Percentiles rank a stretch among this genome's conserved stretches.
phyloP scores from a whole-genome alignment of 768 basidiomycete genomes.

The Mycena olivaceomarginata region DNA sequence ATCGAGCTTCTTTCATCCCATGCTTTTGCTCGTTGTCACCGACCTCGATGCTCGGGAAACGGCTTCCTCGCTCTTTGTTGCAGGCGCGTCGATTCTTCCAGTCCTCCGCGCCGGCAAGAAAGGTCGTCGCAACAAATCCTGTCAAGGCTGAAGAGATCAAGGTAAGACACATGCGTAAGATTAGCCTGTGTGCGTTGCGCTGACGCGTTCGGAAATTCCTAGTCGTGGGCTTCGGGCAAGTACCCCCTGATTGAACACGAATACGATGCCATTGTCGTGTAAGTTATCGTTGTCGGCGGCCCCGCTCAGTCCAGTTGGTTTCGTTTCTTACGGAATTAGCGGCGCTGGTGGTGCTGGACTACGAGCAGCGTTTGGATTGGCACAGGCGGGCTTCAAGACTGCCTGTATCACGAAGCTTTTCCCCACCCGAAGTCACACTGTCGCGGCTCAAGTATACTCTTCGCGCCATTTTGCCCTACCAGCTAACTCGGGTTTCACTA shows the following conservation, averaged over 20 bases:
- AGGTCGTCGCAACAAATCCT: constrained; percentile 82
- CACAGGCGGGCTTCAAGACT: constrained; percentile 98
- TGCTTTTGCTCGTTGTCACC: constrained; percentile 42
- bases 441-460: constrained; percentile 90
- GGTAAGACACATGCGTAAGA: constrained; percentile 61
- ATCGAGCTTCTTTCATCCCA: no score
- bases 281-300: constrained; percentile 57
- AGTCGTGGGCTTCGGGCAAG: constrained; percentile 90
- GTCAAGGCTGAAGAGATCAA: constrained; percentile 89
- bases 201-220: background rate
- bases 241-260: constrained; percentile 99
- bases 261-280: constrained; percentile 99
- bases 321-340: constrained; percentile 60
- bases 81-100: constrained; percentile 76
- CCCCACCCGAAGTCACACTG: constrained; percentile 98
- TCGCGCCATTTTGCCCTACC: background rate
- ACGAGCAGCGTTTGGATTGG: constrained; percentile 98
- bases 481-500: constrained; percentile 55
- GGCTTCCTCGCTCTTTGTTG: constrained; percentile 71
- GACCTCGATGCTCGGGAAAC: constrained; percentile 74
- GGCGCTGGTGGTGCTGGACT: constrained; percentile 99
- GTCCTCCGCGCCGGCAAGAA: constrained; percentile 74
- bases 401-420: constrained; percentile 99
- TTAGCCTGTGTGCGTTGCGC: constrained; percentile 36
- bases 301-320: background rate